Evolutionary conservation across 176 grass and related monocot species (phyloP), one percentile per base, ranked within the genome.

Genomic region (Poa pratensis): DNA sequence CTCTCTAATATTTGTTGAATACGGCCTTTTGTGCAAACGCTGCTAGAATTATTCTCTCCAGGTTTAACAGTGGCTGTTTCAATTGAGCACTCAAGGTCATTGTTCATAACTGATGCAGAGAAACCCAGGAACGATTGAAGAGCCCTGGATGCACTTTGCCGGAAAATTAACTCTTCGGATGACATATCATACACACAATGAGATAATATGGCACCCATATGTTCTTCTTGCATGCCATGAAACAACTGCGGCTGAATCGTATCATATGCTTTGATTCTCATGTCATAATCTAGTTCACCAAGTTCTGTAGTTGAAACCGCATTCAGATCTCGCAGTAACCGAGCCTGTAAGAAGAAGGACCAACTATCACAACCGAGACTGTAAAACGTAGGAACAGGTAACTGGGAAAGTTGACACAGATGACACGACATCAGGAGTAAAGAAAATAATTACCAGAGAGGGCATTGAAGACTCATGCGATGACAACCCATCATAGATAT

Each of bases 131-230:
- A 98, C 1, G 90, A 90, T 18, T 92, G 85, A 80, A 98, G 90
- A 83, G 91, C 93, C 63, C 87, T 93, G 24, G 89, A 95, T 77
- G 96, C 96, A 87, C 96, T 98, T 88, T 95, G 93, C 35, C 96
- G 89, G 24, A 98, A 92, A 88, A 95, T 93, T 51, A 98, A 72
- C 72, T 98, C 96, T 64, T 90, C 93, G 22, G 93, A 92, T 67
- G 89, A 90, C 96, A 98, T 98, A 77, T 98, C 96, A 83, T 89
- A 95, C 24, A 95, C 89, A 34, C 93, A 98, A 23, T 95, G 96
- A 79, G 91, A 95, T 78, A 98, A 66, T 81, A 98, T 69, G 50
- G 93, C 88, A 20, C 86, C 75, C 37, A 91, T 86, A 85, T 95
- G 91, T 82, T 95, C 93, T 51, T 90, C 89, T 88, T 81, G 78